Evolutionary conservation across 345 rosid species (phyloP), one percentile per base, ranked within the genome.

Genomic region (Citrus hindsii): DNA sequence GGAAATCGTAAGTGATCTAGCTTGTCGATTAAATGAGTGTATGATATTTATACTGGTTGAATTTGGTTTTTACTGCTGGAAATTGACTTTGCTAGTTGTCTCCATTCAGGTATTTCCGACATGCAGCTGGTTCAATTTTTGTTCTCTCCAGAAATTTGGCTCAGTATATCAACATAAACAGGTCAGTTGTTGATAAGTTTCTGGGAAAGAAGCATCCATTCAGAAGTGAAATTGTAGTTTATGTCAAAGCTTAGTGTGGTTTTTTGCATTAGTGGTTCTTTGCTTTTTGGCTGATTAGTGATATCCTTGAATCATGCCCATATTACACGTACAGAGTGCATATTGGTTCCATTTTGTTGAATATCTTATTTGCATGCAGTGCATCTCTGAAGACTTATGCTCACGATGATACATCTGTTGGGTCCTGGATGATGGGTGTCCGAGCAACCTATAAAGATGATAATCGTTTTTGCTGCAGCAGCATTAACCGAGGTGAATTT

Each of bases 361-460:
- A 37, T 74, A 33, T 4, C 22, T 35, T 71, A 58, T 65, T 69
- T 38, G 56, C 46, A 9, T 80, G 87, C 95, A 96, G 99, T 85
- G 99, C 94, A 80, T 92, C 95, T 12, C 88, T 96, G 84, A 94
- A 94, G 92, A 84, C 89, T 42, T 94, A 90, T 59, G 97, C 97
- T 25, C 88, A 88, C 80, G 99, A 96, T 70, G 98, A 96, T 86
- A 84, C 63, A 80, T 88, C 98, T 7, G 79, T 92, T 2, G 99
- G 99, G 66, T 96, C 99, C 72, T 96, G 98, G 99, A 92, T 96
- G 97, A 92, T 96, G 88, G 98, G 99, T 80, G 69, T 96, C 62
- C 90, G 88, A 65, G 93, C 97, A 75, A 90, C 98, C 51, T 92
- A 91, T 75, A 94, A 90, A 83, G 99, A 96, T 53, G 99, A 96